Base-by-base conservation (phyloP, 2,329 filamentous ascomycete genomes). In the Talaromyces sp. region DNA sequence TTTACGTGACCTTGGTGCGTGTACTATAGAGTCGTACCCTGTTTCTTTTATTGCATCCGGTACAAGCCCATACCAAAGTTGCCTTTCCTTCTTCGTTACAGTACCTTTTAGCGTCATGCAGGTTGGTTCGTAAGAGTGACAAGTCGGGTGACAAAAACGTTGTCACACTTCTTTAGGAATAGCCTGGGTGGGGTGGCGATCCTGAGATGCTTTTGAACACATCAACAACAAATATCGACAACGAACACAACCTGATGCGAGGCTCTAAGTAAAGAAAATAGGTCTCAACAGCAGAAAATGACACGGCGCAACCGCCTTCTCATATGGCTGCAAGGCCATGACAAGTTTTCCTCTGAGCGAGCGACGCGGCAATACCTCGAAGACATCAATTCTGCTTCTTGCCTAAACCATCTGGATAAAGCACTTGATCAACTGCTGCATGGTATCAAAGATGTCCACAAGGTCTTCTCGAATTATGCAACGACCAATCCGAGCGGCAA, bases 331-430 rank as follows among this genome's bases (percentile, higher is more conserved):
- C 2, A 22, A 17, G 53, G 53, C 31, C 53, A 36, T 22, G 19
- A 22, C 53, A 22, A 36, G n/a, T n/a, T n/a, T n/a, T 56, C 53
- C 53, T 1, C 53, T 38, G 53, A 56, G 53, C 53, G 10, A 38
- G 53, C n/a, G 29, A 56, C 53, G 53, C 53, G 53, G 38, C 31
- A 2, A 56, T 56, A 56, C 19, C 53, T 56, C 31, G 53, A 25
- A 25, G 53, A 56, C 31, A 22, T 56, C 31, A 22, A 56, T 38
- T 36, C 53, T 56, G 53, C 53, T 56, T 56, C 53, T 56, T 56
- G n/a, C 53, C 31, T 56, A 36, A 56, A 15, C n/a, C 31, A 11
- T 34, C 53, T 56, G n/a, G 53, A 56, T 56, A 36, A 56, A 56
- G 53, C 53, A 38, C 53, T 56, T 36, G n/a, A 36, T 36, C 53